These are phyloP conservation scores for Salix exigua DNA, from an alignment of 345 rosid genomes.

Conservation along the genomic window DNA sequence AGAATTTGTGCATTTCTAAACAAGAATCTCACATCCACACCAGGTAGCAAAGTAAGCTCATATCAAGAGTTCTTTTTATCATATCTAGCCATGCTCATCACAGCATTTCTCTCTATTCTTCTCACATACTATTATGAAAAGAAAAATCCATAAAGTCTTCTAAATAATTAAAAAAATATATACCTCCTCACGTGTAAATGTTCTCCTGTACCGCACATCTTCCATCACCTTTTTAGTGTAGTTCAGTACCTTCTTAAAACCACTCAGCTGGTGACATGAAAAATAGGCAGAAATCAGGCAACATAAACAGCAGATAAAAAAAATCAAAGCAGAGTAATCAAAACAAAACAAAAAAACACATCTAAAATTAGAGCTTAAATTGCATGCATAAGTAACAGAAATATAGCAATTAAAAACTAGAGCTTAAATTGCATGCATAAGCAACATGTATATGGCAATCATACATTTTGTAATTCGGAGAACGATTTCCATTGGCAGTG, in stretches of 20 bases:
- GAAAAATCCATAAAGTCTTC: slow-evolving; percentile 1
- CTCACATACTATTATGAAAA: neutral
- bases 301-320: slow-evolving; percentile 6
- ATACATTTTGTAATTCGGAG: slow-evolving; percentile 81
- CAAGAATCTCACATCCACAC: neutral
- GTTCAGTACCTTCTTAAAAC: slow-evolving; percentile 92
- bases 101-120: neutral
- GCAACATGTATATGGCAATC: slow-evolving; percentile 10
- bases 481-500: slow-evolving; percentile 96
- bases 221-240: slow-evolving; percentile 87
- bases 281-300: neutral
- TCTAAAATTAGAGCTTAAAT: neutral
- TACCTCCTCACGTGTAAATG: slow-evolving; percentile 94
- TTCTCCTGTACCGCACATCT: slow-evolving; percentile 71
- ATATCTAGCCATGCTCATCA: neutral
- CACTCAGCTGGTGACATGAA: slow-evolving; percentile 71
- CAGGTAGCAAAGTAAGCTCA: neutral
- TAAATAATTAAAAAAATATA: neutral
- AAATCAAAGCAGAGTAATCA: neutral
- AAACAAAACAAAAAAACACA: neutral
- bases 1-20: neutral
- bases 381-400: neutral
- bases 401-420: slow-evolving; percentile 5
- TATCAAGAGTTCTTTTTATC: neutral
- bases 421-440: neutral